A percentile compares a stretch with the other conserved stretches of the same genome.
Evolutionary conservation across 257 asterid genomes (phyloP).

Genomic region (Forsythia viridissima): DNA sequence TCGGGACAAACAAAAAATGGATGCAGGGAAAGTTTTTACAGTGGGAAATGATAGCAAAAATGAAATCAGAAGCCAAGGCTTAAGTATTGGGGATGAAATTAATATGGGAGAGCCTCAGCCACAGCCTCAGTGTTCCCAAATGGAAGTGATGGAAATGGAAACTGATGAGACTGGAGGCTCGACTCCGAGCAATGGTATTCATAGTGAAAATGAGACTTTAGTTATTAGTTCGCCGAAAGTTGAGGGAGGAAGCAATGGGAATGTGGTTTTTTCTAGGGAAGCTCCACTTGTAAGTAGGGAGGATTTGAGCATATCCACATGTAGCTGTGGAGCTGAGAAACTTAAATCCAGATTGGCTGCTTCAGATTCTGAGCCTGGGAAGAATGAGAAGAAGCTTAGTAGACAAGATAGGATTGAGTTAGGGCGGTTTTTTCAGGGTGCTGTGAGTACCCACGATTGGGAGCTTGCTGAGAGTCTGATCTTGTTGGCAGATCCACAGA

Average conservation of each 20-base stretch:
- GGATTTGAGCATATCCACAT: constrained; percentile 47
- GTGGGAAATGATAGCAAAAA: constrained; percentile 4
- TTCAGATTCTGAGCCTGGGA: constrained; percentile 62
- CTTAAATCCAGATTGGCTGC: constrained; percentile 65
- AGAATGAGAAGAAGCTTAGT: constrained; percentile 76
- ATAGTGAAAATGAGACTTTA: constrained; percentile 32
- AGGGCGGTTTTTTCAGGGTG: constrained; percentile 89
- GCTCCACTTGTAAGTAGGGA: constrained; percentile 60
- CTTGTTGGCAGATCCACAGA: constrained; percentile 86
- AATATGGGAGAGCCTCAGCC: constrained; percentile 27
- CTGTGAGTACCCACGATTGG: constrained; percentile 93
- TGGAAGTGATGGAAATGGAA: constrained; percentile 73
- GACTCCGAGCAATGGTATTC: constrained; percentile 23
- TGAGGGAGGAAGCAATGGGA: constrained; percentile 61
- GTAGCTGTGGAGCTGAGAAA: constrained; percentile 83
- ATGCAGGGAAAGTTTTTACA: constrained; percentile 21
- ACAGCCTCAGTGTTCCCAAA: constrained; percentile 45
- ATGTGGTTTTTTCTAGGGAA: constrained; percentile 72
- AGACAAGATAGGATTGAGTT: constrained; percentile 88
- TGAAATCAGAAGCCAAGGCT: constrained; percentile 17
- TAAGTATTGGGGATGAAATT: constrained; percentile 18
- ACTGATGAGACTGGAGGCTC: constrained; percentile 40
- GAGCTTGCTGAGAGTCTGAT: constrained; percentile 89
- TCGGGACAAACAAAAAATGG: constrained; percentile 25
- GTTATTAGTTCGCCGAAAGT: constrained; percentile 43